A percentile compares a stretch with the other conserved stretches of the same genome.
phyloP scores from a whole-genome alignment of 106 monocot genomes.

The Allium fistulosum region DNA sequence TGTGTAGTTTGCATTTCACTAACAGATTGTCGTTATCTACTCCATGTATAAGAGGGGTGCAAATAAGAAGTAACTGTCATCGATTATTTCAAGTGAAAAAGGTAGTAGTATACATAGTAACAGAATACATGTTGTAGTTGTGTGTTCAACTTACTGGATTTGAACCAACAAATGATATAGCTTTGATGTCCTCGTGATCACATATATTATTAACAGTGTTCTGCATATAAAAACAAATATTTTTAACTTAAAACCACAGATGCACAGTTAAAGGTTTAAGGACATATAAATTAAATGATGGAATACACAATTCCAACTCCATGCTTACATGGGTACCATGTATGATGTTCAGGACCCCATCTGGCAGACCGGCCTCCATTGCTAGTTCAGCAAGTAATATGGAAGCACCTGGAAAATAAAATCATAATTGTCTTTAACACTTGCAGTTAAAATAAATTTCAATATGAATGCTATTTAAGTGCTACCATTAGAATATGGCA shows the following conservation, averaged over 20 bases:
- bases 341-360: conserved; percentile 91
- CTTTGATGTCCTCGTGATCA: conserved; percentile 89
- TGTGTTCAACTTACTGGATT: conserved; percentile 63
- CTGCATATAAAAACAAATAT: conserved; percentile 17
- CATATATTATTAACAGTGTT: conserved; percentile 89
- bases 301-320: background rate
- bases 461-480: background rate
- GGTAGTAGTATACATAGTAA: background rate
- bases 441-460: background rate
- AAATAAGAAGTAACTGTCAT: background rate
- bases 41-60: background rate
- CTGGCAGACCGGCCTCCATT: conserved; percentile 92
- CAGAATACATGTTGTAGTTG: background rate
- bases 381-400: conserved; percentile 96
- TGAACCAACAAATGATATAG: conserved; percentile 99
- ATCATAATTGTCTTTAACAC: too few relatives aligned
- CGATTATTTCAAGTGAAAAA: background rate
- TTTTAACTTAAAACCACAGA: too few relatives aligned
- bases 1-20: too few relatives aligned
- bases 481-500: too few relatives aligned
- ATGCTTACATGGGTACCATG: conserved; percentile 88
- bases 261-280: background rate
- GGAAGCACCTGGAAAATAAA: conserved; percentile 62
- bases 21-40: background rate
- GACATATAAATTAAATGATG: background rate